Percentiles rank a stretch among this genome's conserved stretches.
Evolutionary conservation across 2,329 filamentous ascomycete species (phyloP).

Genomic region (Penicillium corylophilum): DNA sequence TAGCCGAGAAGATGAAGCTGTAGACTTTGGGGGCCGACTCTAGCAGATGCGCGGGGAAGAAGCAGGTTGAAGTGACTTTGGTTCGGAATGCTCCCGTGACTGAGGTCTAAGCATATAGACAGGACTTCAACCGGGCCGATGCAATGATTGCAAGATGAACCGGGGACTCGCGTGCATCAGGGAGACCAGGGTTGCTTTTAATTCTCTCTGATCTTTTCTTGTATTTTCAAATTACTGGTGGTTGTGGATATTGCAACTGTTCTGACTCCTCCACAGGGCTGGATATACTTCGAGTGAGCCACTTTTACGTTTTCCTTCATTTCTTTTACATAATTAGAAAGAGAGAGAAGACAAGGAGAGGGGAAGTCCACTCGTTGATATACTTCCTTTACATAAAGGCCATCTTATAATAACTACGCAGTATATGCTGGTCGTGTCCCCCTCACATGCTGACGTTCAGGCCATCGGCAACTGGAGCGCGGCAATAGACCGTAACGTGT

Average conservation of each 20-base stretch:
- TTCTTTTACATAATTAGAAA: constrained; percentile 18
- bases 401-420: too few relatives aligned
- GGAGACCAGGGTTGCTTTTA: not conserved
- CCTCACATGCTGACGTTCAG: constrained; percentile 21
- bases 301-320: constrained; percentile 7
- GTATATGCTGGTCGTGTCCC: too few relatives aligned
- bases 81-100: constrained; percentile 28
- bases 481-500: constrained; percentile 7
- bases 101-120: constrained; percentile 17
- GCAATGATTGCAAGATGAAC: constrained; percentile 7
- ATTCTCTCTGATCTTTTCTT: constrained; percentile 1
- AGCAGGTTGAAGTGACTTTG: not conserved
- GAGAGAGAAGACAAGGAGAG: not conserved
- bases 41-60: constrained; percentile 1
- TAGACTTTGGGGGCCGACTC: not conserved
- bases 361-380: not conserved
- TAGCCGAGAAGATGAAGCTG: constrained; percentile 1
- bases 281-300: constrained; percentile 18
- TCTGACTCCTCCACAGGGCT: not conserved
- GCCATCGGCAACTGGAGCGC: constrained; percentile 10
- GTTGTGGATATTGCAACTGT: not conserved
- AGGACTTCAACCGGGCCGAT: constrained; percentile 22
- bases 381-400: not conserved
- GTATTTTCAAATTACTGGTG: not conserved
- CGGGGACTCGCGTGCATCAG: constrained; percentile 2